Evolutionary conservation across 306 rosid species (phyloP).

Genomic region (Sophora flavescens): DNA sequence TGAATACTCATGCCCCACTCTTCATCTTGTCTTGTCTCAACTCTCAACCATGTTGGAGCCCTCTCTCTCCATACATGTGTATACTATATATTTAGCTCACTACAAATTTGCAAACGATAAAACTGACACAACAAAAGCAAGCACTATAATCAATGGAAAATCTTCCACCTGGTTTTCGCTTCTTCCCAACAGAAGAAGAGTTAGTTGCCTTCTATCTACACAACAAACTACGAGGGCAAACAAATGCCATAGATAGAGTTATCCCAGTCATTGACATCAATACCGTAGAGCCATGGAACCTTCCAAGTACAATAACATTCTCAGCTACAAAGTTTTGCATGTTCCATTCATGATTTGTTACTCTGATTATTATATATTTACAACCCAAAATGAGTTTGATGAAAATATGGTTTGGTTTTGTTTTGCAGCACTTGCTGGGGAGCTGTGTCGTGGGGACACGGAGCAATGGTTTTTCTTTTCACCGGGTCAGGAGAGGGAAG

Average conservation of each 20-base stretch:
- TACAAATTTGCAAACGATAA: slow-evolving; percentile 8
- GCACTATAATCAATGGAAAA: slow-evolving; percentile 45
- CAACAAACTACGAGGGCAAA: slow-evolving; percentile 63
- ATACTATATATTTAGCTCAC: slow-evolving; percentile 25
- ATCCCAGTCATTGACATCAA: slow-evolving; percentile 73
- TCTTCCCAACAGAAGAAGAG: slow-evolving; percentile 92
- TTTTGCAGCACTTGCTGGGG: slow-evolving; percentile 70
- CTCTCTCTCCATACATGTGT: not conserved
- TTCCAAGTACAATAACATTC: slow-evolving; percentile 60
- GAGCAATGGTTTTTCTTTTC: slow-evolving; percentile 97
- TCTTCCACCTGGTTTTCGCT: slow-evolving; percentile 70
- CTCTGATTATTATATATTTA: not conserved
- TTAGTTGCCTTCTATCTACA: slow-evolving; percentile 72
- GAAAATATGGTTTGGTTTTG: not conserved
- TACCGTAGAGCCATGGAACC: slow-evolving; percentile 74
- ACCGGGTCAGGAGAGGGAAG: slow-evolving; percentile 76
- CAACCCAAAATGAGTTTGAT: not conserved
- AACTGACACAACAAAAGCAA: not conserved
- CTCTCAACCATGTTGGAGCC: not conserved
- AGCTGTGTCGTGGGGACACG: slow-evolving; percentile 68
- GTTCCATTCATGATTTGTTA: too few species aligned
- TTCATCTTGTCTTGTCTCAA: not conserved
- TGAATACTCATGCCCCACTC: slow-evolving; percentile 25
- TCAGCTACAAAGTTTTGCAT: not conserved
- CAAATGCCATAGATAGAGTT: slow-evolving; percentile 52